phyloP scores from a whole-genome alignment of 192 early-diverging fungal species.

The Gorgonomyces haynaldii region DNA sequence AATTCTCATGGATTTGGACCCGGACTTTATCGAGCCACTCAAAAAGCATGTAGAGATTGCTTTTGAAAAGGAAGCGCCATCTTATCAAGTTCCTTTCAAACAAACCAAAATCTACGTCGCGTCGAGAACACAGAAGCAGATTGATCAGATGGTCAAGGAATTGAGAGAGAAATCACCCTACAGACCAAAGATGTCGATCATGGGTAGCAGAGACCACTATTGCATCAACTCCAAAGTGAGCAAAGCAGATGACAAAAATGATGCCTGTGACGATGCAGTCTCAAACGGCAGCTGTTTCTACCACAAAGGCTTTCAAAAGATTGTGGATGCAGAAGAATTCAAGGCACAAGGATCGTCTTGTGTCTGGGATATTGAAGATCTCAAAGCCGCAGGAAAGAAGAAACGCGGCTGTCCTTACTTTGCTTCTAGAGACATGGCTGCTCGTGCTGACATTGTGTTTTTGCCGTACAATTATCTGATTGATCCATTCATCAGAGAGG shows the following conservation, averaged over 20 bases:
- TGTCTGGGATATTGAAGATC: constrained; percentile 22
- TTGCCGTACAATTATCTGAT: constrained; percentile 18
- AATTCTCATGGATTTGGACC: neutral
- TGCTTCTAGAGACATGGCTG: constrained; percentile 6
- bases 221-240: constrained; percentile 13
- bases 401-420: constrained; percentile 8
- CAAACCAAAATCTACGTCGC: constrained; percentile 12
- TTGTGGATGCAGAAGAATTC: neutral
- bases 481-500: constrained; percentile 5
- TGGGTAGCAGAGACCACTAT: constrained; percentile 14
- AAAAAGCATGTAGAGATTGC: neutral
- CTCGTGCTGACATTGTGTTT: constrained; percentile 12
- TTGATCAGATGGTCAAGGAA: constrained; percentile 17
- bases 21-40: neutral
- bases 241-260: neutral
- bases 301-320: constrained; percentile 1
- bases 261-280: neutral
- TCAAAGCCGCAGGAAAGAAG: constrained; percentile 13
- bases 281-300: neutral
- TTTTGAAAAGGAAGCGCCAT: neutral
- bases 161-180: neutral
- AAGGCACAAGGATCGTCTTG: neutral
- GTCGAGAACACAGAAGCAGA: constrained; percentile 17
- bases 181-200: constrained; percentile 13
- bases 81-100: neutral